Evolutionary conservation across 78 protist species (phyloP).

Genomic region (Cavenderia fasciculata): DNA sequence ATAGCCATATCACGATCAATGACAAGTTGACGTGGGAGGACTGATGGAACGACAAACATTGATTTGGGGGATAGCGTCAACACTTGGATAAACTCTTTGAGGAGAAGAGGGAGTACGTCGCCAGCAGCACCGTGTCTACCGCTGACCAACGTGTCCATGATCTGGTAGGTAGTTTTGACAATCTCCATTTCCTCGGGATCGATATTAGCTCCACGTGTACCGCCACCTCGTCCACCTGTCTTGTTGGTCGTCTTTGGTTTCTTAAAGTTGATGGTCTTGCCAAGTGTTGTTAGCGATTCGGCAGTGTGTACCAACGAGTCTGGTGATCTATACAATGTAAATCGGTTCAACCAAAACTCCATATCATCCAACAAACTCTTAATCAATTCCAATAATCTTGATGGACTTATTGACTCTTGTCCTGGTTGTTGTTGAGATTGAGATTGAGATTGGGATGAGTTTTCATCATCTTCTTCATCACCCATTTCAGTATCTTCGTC

Average conservation of each 20-base stretch:
- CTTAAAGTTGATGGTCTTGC: neutral
- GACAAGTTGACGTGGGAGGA: constrained; percentile 1
- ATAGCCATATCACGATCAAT: constrained; percentile 29
- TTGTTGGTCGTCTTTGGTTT: neutral
- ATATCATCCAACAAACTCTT: constrained; percentile 10
- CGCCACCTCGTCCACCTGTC: neutral
- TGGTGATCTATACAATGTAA: neutral
- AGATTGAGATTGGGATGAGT: too few relatives aligned
- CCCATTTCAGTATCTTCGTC: neutral
- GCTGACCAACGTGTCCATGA: neutral
- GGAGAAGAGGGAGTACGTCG: neutral
- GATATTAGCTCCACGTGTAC: neutral
- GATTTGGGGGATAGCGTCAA: constrained; percentile 11
- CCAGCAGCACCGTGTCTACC: constrained; percentile 16
- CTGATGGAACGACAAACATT: neutral
- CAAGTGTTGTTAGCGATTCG: neutral
- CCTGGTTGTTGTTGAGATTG: neutral
- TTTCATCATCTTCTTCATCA: too few relatives aligned
- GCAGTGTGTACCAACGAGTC: constrained; percentile 27
- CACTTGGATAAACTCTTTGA: constrained; percentile 24
- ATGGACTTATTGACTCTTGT: neutral
- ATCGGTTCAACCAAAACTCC: neutral
- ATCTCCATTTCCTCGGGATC: constrained; percentile 7
- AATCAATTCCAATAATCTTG: neutral
- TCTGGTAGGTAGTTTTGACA: neutral